Evolutionary conservation across 169 alveolate species (phyloP).

Genomic region (Plasmodium malariae): DNA sequence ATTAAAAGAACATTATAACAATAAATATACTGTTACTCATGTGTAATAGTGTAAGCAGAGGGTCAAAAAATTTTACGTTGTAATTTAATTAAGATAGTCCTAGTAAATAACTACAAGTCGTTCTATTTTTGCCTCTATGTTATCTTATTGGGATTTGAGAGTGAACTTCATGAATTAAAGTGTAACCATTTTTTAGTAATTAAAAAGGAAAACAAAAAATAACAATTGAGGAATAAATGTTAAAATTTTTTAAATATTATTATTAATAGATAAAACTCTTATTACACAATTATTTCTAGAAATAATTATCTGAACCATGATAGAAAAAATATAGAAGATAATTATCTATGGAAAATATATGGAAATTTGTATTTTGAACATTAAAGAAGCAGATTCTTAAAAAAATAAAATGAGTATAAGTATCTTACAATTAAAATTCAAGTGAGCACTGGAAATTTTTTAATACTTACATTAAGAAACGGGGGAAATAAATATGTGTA

Average conservation of each 20-base stretch:
- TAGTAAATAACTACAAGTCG: background rate
- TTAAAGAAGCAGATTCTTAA: conserved; percentile 8
- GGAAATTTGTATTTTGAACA: background rate
- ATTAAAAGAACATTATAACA: background rate
- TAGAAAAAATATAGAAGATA: background rate
- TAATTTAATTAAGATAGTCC: background rate
- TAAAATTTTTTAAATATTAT: background rate
- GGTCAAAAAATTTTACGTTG: background rate
- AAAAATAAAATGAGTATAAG: conserved; percentile 12
- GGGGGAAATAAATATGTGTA: background rate
- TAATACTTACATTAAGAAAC: background rate
- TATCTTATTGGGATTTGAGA: background rate
- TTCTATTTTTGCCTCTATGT: background rate
- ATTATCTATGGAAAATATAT: background rate
- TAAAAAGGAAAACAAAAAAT: background rate
- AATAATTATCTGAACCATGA: background rate
- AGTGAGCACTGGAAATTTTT: background rate
- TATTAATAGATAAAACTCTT: background rate
- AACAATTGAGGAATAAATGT: background rate
- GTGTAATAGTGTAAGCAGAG: background rate
- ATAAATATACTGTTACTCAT: background rate
- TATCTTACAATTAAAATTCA: background rate
- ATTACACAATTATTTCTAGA: background rate
- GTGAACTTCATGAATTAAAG: background rate
- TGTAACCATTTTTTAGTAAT: background rate